A percentile compares a stretch with the other conserved stretches of the same genome.
Conservation (phyloP, 805 yeast genomes). For the Maudiozyma pseudohumilis region DNA sequence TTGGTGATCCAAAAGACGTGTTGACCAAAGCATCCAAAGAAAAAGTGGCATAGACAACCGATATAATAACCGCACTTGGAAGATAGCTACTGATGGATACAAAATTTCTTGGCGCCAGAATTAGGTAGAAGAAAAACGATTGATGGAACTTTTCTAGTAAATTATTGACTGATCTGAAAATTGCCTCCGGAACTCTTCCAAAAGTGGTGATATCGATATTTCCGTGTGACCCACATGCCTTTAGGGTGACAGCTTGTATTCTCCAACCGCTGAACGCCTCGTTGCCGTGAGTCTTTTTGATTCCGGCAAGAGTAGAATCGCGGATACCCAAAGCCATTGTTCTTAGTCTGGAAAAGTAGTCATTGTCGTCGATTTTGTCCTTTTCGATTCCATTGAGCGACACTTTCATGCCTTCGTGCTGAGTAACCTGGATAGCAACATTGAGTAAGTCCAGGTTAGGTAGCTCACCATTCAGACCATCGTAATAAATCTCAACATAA, state of each 20-base stretch:
- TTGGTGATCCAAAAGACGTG: conserved; percentile 11
- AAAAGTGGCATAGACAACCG: conserved; percentile 59
- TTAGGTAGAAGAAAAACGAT: conserved; percentile 83
- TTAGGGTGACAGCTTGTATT: conserved; percentile 77
- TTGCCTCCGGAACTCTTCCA: conserved; percentile 83
- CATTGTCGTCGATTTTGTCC: conserved; percentile 36
- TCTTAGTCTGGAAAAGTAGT: conserved; percentile 46
- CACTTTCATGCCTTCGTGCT: conserved; percentile 65
- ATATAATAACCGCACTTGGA: conserved; percentile 71
- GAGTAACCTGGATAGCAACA: conserved; percentile 61
- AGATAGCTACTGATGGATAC: conserved; percentile 91
- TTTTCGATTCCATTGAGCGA: conserved; percentile 52
- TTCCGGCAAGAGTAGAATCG: conserved; percentile 62
- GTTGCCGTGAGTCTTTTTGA: conserved; percentile 53
- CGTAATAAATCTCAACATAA: conserved; percentile 63
- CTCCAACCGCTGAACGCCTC: conserved; percentile 96
- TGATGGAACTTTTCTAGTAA: conserved; percentile 93
- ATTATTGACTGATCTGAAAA: conserved; percentile 82
- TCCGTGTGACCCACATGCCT: conserved; percentile 53
- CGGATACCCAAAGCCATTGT: conserved; percentile 58
- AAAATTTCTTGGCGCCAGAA: conserved; percentile 68
- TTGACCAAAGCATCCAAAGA: conserved; percentile 50
- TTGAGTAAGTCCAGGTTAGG: conserved; percentile 90
- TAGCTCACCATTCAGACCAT: conserved; percentile 89
- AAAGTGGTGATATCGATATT: conserved; percentile 80